phyloP scores from a whole-genome alignment of 2,329 filamentous ascomycete species.

The Aspergillus puulaauensis region DNA sequence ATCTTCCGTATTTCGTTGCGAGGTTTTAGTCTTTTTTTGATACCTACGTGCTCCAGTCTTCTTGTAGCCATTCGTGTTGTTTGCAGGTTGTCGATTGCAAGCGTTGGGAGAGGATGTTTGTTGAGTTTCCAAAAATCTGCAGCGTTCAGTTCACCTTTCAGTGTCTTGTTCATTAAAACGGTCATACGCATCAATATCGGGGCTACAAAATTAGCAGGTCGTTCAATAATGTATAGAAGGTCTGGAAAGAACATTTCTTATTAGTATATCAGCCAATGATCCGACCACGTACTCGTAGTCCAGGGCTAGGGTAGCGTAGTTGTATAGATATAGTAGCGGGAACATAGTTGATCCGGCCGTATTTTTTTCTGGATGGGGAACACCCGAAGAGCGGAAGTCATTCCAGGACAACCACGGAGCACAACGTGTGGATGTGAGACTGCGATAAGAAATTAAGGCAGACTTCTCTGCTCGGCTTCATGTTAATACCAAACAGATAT shows the following conservation, averaged over 20 bases:
- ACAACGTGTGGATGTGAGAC: background rate
- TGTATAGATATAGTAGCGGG: constrained; percentile 2
- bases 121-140: background rate
- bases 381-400: constrained; percentile 5
- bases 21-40: constrained; percentile 16
- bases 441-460: background rate
- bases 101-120: constrained; percentile 5
- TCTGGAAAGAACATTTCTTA: background rate
- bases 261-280: background rate
- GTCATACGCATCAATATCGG: background rate
- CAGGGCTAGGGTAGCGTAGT: background rate
- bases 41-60: constrained; percentile 14
- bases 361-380: constrained; percentile 7
- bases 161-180: background rate
- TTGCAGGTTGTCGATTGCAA: constrained; percentile 2
- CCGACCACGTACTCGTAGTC: no score
- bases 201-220: background rate
- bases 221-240: background rate
- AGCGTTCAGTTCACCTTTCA: background rate
- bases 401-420: background rate
- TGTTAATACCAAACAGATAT: constrained; percentile 29
- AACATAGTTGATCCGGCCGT: constrained; percentile 8
- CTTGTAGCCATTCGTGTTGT: constrained; percentile 1
- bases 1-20: background rate
- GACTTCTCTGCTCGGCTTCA: constrained; percentile 10